phyloP scores from a whole-genome alignment of 164 flowering plant genomes.

The Nelumbo lutea region DNA sequence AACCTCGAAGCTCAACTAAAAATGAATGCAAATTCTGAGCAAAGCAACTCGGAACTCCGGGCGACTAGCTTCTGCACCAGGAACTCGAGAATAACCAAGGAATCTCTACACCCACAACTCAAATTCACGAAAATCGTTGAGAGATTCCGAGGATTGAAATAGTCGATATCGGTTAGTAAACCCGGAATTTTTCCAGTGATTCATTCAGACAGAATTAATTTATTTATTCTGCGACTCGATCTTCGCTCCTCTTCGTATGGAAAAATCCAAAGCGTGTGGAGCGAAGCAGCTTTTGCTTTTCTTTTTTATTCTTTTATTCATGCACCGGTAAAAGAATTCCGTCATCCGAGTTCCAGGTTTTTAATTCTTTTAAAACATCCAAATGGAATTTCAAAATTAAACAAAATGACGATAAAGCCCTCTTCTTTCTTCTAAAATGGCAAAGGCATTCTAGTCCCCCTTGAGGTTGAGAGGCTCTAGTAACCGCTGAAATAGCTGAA shows the following conservation, averaged over 20 bases:
- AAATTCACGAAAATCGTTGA: slow-evolving; percentile 1
- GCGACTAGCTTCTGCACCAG: background rate
- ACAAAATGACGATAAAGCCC: too few relatives aligned
- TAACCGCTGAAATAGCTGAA: too few relatives aligned
- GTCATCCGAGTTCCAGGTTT: too few relatives aligned
- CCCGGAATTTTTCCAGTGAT: slow-evolving; percentile 1
- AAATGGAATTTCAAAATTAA: too few relatives aligned
- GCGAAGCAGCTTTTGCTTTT: slow-evolving; percentile 19
- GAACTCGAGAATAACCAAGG: background rate
- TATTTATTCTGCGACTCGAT: slow-evolving; percentile 2
- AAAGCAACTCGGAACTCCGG: background rate
- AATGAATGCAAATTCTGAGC: too few relatives aligned
- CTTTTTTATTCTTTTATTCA: background rate
- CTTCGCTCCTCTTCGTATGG: slow-evolving; percentile 3
- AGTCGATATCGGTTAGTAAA: background rate
- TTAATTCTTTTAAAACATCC: too few relatives aligned
- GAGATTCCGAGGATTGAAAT: background rate
- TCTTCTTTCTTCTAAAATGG: too few relatives aligned
- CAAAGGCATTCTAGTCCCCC: too few relatives aligned
- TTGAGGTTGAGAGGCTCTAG: too few relatives aligned
- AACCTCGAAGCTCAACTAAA: too few relatives aligned
- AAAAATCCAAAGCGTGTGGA: slow-evolving; percentile 22
- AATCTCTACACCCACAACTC: background rate
- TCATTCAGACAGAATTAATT: slow-evolving; percentile 2
- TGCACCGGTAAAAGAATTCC: background rate